Base-by-base conservation (phyloP, 306 rosid genomes). In the Rosa rugosa region DNA sequence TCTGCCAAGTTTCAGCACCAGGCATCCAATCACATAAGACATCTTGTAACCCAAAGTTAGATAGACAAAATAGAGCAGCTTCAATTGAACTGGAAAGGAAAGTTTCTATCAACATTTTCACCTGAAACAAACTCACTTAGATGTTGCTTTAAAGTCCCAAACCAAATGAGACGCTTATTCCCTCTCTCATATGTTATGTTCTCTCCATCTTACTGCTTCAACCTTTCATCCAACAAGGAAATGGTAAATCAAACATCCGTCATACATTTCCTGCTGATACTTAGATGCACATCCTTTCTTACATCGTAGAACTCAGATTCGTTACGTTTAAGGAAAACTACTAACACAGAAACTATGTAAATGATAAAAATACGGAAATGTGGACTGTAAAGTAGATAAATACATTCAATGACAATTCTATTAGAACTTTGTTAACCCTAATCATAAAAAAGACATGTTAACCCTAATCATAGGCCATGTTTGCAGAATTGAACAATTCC, bases 1-100 rank as follows among this genome's bases (percentile, higher is more conserved):
- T 93, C 97, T 89, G 92, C 87, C 92, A 88, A 85, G 85, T 88
- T 92, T 84, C 86, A 84, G 86, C 79, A 87, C 86, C 87, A 81
- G 83, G 86, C 86, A 87, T 79, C 86, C 83, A 70, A 50, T 89
- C 90, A 88, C 91, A 78, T 20, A 60, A 82, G 85, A 80, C 45
- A 84, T 81, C 80, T 64, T 78, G 77, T 79, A 85, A 80, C 81
- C 87, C 85, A 83, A 80, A 73, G 79, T 87, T 84, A 84, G 75
- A 83, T 62, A 69, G 82, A 82, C 53, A 73, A 89, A 83, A 85
- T 83, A 79, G 72, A 81, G 85, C 87, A 87, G 85, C 87, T 82
- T 89, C 88, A 85, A 79, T 83, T 87, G 86, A 86, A 83, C 87
- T 85, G 81, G 82, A 75, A 81, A 80, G 71, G 59, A 86, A 88